These are phyloP conservation scores for Lachancea thermotolerans DNA, from an alignment of 805 yeast genomes.

Conservation along the genomic window DNA sequence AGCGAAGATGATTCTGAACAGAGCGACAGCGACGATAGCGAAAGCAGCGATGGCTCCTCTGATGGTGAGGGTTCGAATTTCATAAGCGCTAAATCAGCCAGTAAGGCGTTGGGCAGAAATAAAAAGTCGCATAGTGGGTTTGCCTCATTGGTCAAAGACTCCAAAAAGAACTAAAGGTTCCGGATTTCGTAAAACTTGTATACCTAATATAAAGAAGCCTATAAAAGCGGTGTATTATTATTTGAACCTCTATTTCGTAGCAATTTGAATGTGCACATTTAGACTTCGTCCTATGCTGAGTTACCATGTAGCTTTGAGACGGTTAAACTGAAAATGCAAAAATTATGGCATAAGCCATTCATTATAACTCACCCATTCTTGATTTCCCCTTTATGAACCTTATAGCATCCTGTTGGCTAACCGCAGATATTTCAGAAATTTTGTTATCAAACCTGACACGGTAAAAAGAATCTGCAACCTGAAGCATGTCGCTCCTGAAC, in stretches of 20 bases:
- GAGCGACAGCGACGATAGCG: constrained; percentile 18
- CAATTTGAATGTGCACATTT: background rate
- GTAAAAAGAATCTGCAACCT: constrained; percentile 77
- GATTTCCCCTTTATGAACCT: constrained; percentile 66
- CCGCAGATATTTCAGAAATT: constrained; percentile 70
- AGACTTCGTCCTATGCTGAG: background rate
- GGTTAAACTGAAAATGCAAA: no score
- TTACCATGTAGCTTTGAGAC: no score
- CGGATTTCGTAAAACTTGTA: background rate
- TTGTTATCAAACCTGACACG: constrained; percentile 83
- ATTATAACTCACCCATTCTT: constrained; percentile 23
- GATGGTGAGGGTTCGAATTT: constrained; percentile 29
- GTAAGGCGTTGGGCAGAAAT: constrained; percentile 33
- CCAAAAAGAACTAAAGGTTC: constrained; percentile 24
- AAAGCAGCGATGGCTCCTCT: constrained; percentile 18
- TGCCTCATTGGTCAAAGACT: constrained; percentile 43
- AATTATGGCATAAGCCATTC: no score
- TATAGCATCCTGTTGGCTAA: constrained; percentile 65
- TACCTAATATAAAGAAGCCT: no score
- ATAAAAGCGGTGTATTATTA: background rate
- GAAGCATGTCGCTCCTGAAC: constrained; percentile 86
- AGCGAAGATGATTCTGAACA: constrained; percentile 23
- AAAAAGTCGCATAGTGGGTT: constrained; percentile 41
- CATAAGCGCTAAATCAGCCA: constrained; percentile 41
- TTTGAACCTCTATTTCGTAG: background rate